Percentiles rank a stretch among this genome's conserved stretches.
Evolutionary conservation across 805 yeast genomes (phyloP).

Genomic region (Ogataea henricii): DNA sequence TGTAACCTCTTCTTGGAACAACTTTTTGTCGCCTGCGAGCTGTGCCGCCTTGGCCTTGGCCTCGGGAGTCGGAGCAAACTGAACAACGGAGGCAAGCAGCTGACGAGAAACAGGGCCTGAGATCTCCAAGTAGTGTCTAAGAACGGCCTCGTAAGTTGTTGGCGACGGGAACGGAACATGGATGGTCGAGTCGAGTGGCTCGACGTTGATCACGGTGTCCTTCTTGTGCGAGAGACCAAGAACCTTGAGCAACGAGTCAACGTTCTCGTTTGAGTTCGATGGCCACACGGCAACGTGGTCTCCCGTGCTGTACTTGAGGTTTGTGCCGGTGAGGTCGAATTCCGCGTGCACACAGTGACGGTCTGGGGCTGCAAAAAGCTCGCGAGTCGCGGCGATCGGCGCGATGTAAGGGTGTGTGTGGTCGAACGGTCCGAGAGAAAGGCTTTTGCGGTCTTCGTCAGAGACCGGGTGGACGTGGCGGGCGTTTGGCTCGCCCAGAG

Average conservation of each 20-base stretch:
- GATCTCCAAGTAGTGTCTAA: constrained; percentile 86
- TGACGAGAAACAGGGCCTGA: constrained; percentile 94
- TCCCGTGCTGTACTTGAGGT: constrained; percentile 87
- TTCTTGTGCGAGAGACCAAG: constrained; percentile 58
- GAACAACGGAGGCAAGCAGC: constrained; percentile 67
- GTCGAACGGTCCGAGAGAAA: constrained; percentile 72
- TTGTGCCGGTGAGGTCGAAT: constrained; percentile 74
- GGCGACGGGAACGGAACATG: constrained; percentile 64
- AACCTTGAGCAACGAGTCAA: constrained; percentile 62
- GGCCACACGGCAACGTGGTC: constrained; percentile 97
- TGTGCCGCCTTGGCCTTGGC: constrained; percentile 49
- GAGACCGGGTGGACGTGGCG: constrained; percentile 47
- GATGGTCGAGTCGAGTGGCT: constrained; percentile 69
- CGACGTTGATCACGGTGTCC: constrained; percentile 60
- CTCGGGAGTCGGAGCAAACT: constrained; percentile 75
- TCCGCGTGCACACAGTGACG: constrained; percentile 92
- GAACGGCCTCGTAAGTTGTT: constrained; percentile 83
- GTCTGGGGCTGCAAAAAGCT: constrained; percentile 62
- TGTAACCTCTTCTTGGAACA: constrained; percentile 67
- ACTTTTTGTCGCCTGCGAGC: constrained; percentile 67
- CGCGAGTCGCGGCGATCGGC: constrained; percentile 58
- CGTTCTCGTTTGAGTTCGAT: constrained; percentile 77
- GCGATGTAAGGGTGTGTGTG: constrained; percentile 83
- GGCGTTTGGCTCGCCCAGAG: constrained; percentile 80
- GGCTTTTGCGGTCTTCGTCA: constrained; percentile 30